phyloP scores from a whole-genome alignment of 345 rosid species.

The Trapa bicornis region DNA sequence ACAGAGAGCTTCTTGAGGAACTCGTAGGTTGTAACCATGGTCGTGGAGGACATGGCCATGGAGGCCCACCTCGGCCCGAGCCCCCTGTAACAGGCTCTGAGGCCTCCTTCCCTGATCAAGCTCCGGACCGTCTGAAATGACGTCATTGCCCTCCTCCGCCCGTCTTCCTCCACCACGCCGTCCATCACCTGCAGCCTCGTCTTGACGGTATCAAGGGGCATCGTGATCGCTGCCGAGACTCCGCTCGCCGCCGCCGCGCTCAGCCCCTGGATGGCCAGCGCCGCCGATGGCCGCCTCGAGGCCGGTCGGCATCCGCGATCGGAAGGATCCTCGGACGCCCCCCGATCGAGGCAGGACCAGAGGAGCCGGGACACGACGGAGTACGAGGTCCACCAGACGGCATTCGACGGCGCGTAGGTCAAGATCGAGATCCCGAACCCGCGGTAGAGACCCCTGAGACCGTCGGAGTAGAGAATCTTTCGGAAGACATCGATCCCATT shows the following conservation, averaged over 20 bases:
- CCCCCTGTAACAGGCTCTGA: conserved; percentile 70
- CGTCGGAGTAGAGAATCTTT: conserved; percentile 62
- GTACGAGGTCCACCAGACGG: conserved; percentile 97
- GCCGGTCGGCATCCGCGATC: conserved; percentile 7
- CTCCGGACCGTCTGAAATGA: conserved; percentile 39
- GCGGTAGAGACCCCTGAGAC: conserved; percentile 70
- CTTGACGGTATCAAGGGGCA: conserved; percentile 84
- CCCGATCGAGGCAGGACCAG: conserved; percentile 36
- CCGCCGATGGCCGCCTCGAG: neutral
- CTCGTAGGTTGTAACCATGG: conserved; percentile 87
- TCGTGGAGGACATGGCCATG: conserved; percentile 76
- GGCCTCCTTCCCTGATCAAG: conserved; percentile 65
- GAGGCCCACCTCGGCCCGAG: conserved; percentile 95
- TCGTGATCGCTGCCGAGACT: conserved; percentile 57
- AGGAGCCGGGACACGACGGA: conserved; percentile 59
- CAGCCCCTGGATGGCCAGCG: conserved; percentile 47
- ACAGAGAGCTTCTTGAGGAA: conserved; percentile 63
- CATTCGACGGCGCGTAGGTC: conserved; percentile 93
- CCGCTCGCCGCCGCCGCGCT: conserved; percentile 86
- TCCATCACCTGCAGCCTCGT: conserved; percentile 80
- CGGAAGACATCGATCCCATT: conserved; percentile 76
- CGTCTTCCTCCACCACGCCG: conserved; percentile 43
- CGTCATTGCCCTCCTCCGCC: conserved; percentile 50
- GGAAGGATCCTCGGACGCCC: neutral
- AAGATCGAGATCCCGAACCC: conserved; percentile 89